phyloP scores from a whole-genome alignment of 2,329 filamentous ascomycete genomes.

The Colletotrichum falcatum region DNA sequence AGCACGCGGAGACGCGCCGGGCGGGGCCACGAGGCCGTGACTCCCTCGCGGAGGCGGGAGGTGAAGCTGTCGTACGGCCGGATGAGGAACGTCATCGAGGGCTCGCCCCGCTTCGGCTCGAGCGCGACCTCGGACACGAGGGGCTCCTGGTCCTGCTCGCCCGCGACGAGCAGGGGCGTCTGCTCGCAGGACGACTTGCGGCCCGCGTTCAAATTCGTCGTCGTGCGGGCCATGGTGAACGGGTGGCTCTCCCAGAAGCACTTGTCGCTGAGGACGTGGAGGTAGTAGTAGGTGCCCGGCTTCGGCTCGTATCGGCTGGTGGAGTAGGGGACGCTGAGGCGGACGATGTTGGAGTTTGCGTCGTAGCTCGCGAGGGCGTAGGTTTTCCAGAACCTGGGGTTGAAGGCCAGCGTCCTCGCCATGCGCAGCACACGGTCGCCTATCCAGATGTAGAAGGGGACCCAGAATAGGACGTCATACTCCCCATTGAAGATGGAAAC shows the following conservation, averaged over 20 bases:
- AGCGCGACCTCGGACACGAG: slow-evolving; percentile 26
- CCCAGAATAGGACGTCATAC: slow-evolving; percentile 64
- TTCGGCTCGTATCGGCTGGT: slow-evolving; percentile 50
- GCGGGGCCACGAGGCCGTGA: slow-evolving; percentile 44
- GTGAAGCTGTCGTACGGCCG: slow-evolving; percentile 61
- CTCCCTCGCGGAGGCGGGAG: slow-evolving; percentile 50
- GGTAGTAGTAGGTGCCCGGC: slow-evolving; percentile 60
- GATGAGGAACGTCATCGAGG: slow-evolving; percentile 57
- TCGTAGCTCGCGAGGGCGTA: slow-evolving; percentile 52
- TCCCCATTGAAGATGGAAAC: slow-evolving; percentile 64
- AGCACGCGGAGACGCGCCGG: slow-evolving; percentile 51
- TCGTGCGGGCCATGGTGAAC: slow-evolving; percentile 57
- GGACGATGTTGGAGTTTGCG: slow-evolving; percentile 55
- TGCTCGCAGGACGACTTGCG: slow-evolving; percentile 48
- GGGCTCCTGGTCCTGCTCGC: slow-evolving; percentile 24
- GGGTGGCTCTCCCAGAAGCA: slow-evolving; percentile 63
- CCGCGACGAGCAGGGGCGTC: slow-evolving; percentile 48
- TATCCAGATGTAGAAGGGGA: slow-evolving; percentile 61
- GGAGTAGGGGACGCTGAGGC: slow-evolving; percentile 53
- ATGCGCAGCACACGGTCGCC: slow-evolving; percentile 61
- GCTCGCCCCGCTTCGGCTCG: slow-evolving; percentile 24
- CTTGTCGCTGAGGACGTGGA: slow-evolving; percentile 55
- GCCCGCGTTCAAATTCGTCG: slow-evolving; percentile 1
- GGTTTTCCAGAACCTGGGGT: slow-evolving; percentile 53
- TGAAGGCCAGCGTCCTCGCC: slow-evolving; percentile 56